These are phyloP conservation scores for Blepharisma japonicum DNA, from an alignment of 73 alveolate species.

Conservation along the genomic window DNA sequence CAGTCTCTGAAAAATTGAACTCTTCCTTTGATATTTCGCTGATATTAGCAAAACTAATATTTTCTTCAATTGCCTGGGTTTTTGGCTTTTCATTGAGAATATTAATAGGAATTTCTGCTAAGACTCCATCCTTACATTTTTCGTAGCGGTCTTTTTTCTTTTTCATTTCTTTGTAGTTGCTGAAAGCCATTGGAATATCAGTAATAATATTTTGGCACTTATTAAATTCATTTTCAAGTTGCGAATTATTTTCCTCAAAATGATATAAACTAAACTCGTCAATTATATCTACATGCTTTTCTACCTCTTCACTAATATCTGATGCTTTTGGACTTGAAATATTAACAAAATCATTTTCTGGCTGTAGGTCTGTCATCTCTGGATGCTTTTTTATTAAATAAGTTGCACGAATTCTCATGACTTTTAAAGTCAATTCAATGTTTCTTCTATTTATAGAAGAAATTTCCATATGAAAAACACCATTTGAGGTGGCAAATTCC, in stretches of 20 bases:
- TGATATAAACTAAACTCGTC: neutral
- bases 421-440: constrained; percentile 11
- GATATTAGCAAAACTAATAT: constrained; percentile 21
- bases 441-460: constrained; percentile 6
- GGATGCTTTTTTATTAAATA: constrained; percentile 25
- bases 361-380: neutral
- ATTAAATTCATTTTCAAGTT: neutral
- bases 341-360: no score
- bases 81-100: neutral
- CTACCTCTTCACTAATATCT: no score
- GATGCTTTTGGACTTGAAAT: no score
- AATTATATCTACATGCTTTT: no score
- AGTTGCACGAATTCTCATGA: neutral
- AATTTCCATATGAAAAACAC: constrained; percentile 30
- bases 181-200: neutral
- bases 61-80: neutral
- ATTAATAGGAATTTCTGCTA: neutral
- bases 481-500: constrained; percentile 19
- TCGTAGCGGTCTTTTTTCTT: neutral
- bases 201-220: neutral
- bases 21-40: neutral
- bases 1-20: neutral
- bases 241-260: neutral
- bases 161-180: neutral
- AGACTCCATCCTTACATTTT: neutral